Evolutionary conservation across 495 filamentous ascomycete genomes (phyloP).

Genomic region (Hyphodiscus hymeniophilus): DNA sequence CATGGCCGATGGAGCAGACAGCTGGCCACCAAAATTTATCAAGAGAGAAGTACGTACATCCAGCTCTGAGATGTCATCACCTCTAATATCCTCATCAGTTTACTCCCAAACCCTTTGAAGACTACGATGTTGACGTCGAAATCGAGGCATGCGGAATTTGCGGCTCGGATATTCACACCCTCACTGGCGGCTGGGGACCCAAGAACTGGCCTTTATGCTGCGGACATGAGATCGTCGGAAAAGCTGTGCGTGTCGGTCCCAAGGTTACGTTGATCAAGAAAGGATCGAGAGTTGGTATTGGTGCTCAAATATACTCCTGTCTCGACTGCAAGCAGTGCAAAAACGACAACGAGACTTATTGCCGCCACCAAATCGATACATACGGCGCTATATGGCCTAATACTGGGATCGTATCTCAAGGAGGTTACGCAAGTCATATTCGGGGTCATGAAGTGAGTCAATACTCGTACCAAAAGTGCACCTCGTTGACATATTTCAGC

Average conservation of each 20-base stretch:
- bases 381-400: slow-evolving; percentile 47
- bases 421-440: slow-evolving; percentile 46
- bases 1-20: slow-evolving; percentile 42
- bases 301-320: slow-evolving; percentile 46
- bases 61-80: no score
- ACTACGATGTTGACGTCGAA: slow-evolving; percentile 51
- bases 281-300: slow-evolving; percentile 49
- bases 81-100: slow-evolving; percentile 46
- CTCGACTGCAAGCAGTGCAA: slow-evolving; percentile 48
- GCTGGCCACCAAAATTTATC: slow-evolving; percentile 44
- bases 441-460: slow-evolving; percentile 46
- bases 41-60: no score
- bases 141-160: slow-evolving; percentile 49
- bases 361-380: slow-evolving; percentile 45
- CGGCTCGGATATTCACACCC: slow-evolving; percentile 47
- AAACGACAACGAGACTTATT: slow-evolving; percentile 51
- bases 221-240: slow-evolving; percentile 35
- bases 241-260: slow-evolving; percentile 39
- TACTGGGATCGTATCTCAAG: slow-evolving; percentile 42
- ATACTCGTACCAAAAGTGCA: not conserved
- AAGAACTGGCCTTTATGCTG: slow-evolving; percentile 43
- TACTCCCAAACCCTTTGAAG: slow-evolving; percentile 48
- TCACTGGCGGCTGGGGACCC: slow-evolving; percentile 46
- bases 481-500: no score
- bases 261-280: slow-evolving; percentile 47